Evolutionary conservation across 495 filamentous ascomycete genomes (phyloP).

Genomic region (Lasiosphaeriaceae sp.): DNA sequence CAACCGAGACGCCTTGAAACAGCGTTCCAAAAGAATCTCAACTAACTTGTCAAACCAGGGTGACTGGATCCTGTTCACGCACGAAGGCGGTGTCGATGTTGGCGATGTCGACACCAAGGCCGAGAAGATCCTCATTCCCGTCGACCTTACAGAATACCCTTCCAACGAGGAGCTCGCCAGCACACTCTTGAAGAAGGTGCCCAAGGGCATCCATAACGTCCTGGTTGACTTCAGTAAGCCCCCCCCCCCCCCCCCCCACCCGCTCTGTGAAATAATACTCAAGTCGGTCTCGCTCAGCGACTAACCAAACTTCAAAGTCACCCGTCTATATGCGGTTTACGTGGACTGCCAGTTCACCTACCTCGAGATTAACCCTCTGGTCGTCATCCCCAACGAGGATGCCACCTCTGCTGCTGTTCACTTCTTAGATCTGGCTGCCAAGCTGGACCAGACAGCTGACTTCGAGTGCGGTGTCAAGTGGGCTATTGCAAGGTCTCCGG

Average conservation of each 20-base stretch:
- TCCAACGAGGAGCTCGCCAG: conserved; percentile 91
- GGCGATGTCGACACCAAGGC: conserved; percentile 99
- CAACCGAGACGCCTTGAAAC: background rate
- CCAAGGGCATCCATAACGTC: conserved; percentile 93
- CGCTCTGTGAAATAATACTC: too few species aligned
- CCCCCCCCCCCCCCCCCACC: background rate
- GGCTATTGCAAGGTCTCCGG: conserved; percentile 87
- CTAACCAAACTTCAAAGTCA: conserved; percentile 21
- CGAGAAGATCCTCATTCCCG: conserved; percentile 95
- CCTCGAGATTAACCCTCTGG: conserved; percentile 98
- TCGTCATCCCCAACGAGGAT: conserved; percentile 92
- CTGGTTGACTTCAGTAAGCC: conserved; percentile 83
- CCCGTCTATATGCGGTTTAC: conserved; percentile 87
- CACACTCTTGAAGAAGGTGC: conserved; percentile 85
- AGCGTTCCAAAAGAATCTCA: conserved; percentile 1
- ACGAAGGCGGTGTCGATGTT: conserved; percentile 99
- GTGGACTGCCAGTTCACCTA: conserved; percentile 99
- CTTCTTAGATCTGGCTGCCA: conserved; percentile 98
- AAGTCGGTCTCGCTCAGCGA: conserved; percentile 46
- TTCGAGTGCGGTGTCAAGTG: conserved; percentile 99
- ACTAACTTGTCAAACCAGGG: conserved; percentile 59
- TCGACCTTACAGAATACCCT: conserved; percentile 90
- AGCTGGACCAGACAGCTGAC: conserved; percentile 98
- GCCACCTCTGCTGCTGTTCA: conserved; percentile 89
- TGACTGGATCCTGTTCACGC: conserved; percentile 99